Percentiles rank a stretch among this genome's conserved stretches.
phyloP scores from a whole-genome alignment of 2,329 filamentous ascomycete genomes.

The Hawksworthiomyces lignivorus region DNA sequence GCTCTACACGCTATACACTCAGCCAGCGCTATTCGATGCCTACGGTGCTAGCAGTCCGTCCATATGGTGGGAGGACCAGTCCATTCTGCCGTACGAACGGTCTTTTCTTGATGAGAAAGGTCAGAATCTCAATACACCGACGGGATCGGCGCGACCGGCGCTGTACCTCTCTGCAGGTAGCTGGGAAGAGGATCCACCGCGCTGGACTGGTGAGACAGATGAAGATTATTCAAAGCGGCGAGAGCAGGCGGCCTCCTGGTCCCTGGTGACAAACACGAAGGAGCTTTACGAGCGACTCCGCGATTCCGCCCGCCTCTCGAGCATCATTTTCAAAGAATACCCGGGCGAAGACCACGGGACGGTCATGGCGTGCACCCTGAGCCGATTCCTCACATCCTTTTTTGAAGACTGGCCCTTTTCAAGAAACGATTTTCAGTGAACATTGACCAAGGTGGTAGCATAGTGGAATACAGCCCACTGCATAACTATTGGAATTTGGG shows the following conservation, averaged over 20 bases:
- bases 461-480: too few species aligned
- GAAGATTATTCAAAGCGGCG: conserved; percentile 2
- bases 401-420: too few species aligned
- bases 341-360: conserved; percentile 10
- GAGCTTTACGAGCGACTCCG: conserved; percentile 1
- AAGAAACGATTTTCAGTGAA: too few species aligned
- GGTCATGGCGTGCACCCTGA: too few species aligned
- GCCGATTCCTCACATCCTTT: too few species aligned
- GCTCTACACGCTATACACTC: conserved; percentile 8
- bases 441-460: too few species aligned
- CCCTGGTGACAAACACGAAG: conserved; percentile 4
- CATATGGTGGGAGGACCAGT: conserved; percentile 10
- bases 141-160: not conserved
- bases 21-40: conserved; percentile 11
- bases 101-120: too few species aligned
- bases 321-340: conserved; percentile 9
- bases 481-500: too few species aligned
- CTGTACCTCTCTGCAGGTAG: conserved; percentile 10
- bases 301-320: not conserved
- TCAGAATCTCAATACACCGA: not conserved
- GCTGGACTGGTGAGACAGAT: conserved; percentile 7
- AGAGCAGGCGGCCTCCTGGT: not conserved
- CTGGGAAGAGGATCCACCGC: conserved; percentile 5
- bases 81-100: too few species aligned
- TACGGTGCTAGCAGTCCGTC: conserved; percentile 11